phyloP scores from a whole-genome alignment of 2,329 filamentous ascomycete genomes.

The Xylariaceae sp. region DNA sequence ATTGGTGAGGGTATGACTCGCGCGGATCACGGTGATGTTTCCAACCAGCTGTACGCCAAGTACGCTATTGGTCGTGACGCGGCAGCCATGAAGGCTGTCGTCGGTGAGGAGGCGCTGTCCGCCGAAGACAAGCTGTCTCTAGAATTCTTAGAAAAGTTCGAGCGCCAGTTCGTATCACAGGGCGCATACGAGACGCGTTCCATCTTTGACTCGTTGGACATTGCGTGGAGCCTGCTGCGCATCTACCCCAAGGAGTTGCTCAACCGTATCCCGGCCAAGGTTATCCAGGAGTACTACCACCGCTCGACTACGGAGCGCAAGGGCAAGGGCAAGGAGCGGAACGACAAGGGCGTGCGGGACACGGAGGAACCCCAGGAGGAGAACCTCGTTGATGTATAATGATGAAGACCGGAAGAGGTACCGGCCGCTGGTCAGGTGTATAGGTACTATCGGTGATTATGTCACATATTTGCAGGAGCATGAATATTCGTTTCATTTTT shows the following conservation, averaged over 20 bases:
- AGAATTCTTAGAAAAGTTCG: slow-evolving; percentile 98
- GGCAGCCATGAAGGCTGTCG: slow-evolving; percentile 98
- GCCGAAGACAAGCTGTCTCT: slow-evolving; percentile 95
- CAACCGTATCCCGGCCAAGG: slow-evolving; percentile 84
- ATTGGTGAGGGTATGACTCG: slow-evolving; percentile 97
- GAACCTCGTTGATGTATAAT: slow-evolving; percentile 57
- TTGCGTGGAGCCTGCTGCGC: slow-evolving; percentile 91
- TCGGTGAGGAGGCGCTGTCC: slow-evolving; percentile 94
- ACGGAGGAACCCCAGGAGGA: slow-evolving; percentile 43
- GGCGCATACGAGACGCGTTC: slow-evolving; percentile 85
- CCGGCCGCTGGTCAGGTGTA: slow-evolving; percentile 19
- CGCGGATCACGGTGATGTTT: slow-evolving; percentile 95
- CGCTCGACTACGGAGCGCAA: slow-evolving; percentile 59
- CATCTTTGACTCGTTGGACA: slow-evolving; percentile 90
- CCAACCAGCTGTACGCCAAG: slow-evolving; percentile 98
- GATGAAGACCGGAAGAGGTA: slow-evolving; percentile 17
- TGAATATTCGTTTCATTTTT: slow-evolving; percentile 16
- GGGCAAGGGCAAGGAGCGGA: slow-evolving; percentile 52
- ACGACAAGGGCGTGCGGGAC: slow-evolving; percentile 40
- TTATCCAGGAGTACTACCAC: slow-evolving; percentile 79
- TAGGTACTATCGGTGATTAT: slow-evolving; percentile 21
- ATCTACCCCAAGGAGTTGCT: slow-evolving; percentile 98
- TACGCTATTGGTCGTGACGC: slow-evolving; percentile 99
- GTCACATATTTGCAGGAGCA: slow-evolving; percentile 23
- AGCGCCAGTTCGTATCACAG: slow-evolving; percentile 89